Percentiles rank a stretch among this genome's conserved stretches.
Evolutionary conservation across 257 asterid species (phyloP).

Genomic region (Knoxia roxburghii): DNA sequence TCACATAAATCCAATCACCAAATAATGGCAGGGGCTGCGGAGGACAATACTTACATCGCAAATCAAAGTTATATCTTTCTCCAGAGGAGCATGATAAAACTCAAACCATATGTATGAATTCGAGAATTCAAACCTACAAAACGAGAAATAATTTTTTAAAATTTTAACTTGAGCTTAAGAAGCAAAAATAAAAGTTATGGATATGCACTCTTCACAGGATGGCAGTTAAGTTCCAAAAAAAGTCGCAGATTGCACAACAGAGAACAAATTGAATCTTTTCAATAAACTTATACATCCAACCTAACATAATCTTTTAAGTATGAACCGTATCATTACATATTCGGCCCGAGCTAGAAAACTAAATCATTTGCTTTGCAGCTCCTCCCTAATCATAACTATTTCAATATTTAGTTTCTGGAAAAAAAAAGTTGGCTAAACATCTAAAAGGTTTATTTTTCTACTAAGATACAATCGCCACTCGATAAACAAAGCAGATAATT

Average conservation of each 20-base stretch:
- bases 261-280: not conserved
- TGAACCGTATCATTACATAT: not conserved
- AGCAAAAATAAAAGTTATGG: not conserved
- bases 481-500: not conserved
- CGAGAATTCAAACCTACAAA: constrained; percentile 72
- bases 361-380: not conserved
- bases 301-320: not conserved
- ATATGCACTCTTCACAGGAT: not conserved
- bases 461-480: not conserved
- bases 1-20: constrained; percentile 13
- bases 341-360: not conserved
- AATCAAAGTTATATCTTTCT: constrained; percentile 70
- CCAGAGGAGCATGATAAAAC: constrained; percentile 74
- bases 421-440: not conserved
- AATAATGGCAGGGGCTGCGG: not conserved
- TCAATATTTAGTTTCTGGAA: not conserved
- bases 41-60: constrained; percentile 55
- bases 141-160: not conserved
- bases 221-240: not conserved
- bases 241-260: not conserved
- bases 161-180: not conserved
- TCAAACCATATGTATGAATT: constrained; percentile 91
- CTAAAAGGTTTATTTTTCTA: not conserved
- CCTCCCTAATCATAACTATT: not conserved
- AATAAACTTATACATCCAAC: not conserved